phyloP scores from a whole-genome alignment of 768 basidiomycete genomes.

The Boletus pseudo-olivaceus region DNA sequence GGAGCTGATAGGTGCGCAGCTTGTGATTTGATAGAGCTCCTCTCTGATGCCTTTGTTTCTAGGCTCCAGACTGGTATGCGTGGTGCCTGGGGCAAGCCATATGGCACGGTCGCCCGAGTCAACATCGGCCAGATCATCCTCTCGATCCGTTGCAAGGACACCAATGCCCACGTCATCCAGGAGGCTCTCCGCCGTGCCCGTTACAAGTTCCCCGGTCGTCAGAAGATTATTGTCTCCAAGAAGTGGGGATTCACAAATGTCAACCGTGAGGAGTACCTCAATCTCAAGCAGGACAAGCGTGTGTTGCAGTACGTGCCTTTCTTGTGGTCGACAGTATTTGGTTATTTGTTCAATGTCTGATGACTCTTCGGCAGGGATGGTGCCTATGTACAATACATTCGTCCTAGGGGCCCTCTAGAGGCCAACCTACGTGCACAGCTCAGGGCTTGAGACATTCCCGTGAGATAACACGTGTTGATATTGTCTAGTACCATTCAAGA shows the following conservation, averaged over 20 bases:
- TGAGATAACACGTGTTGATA: constrained; percentile 4
- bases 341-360: not conserved
- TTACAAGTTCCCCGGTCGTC: constrained; percentile 99
- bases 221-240: constrained; percentile 95
- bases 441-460: constrained; percentile 48
- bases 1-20: constrained; percentile 84
- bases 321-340: not conserved
- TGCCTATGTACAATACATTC: constrained; percentile 92
- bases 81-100: constrained; percentile 99
- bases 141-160: constrained; percentile 88
- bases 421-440: constrained; percentile 82
- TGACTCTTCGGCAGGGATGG: constrained; percentile 54
- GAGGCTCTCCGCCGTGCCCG: constrained; percentile 97
- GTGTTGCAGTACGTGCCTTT: constrained; percentile 70
- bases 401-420: constrained; percentile 82
- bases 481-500: constrained; percentile 16
- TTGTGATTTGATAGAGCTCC: no score
- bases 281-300: constrained; percentile 86
- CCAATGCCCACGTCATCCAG: constrained; percentile 82
- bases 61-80: constrained; percentile 97
- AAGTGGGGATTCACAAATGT: constrained; percentile 99
- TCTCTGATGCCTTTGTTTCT: not conserved
- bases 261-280: constrained; percentile 81
- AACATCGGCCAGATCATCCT: constrained; percentile 96
- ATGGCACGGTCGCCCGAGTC: constrained; percentile 93